Evolutionary conservation across 148 eudicot genomes (phyloP).

Genomic region (Nyssa sinensis): DNA sequence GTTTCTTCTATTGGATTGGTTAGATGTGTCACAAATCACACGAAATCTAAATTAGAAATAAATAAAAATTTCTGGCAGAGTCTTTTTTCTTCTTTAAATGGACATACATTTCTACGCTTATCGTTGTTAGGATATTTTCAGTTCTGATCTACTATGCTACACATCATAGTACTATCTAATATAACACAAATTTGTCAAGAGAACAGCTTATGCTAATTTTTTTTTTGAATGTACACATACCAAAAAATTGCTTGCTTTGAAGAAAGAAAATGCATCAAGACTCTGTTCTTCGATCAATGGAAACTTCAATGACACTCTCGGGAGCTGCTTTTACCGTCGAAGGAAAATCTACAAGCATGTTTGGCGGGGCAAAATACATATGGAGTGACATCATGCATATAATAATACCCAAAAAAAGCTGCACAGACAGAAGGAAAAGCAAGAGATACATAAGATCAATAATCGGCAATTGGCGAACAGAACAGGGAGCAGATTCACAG

Average conservation of each 20-base stretch:
- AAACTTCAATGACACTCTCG: conserved; percentile 47
- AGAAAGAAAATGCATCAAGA: conserved; percentile 34
- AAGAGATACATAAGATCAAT: not conserved
- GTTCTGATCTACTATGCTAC: not conserved
- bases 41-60: no score
- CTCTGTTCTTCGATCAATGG: conserved; percentile 52
- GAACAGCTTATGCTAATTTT: not conserved
- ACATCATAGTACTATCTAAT: not conserved
- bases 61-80: not conserved
- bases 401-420: conserved; percentile 95
- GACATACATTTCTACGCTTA: not conserved
- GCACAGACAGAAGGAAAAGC: conserved; percentile 28
- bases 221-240: not conserved
- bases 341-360: conserved; percentile 71
- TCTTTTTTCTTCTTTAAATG: no score
- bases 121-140: not conserved
- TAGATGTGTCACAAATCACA: no score
- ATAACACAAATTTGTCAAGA: not conserved
- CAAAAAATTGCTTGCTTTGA: not conserved
- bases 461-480: not conserved
- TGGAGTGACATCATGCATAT: conserved; percentile 96
- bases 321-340: conserved; percentile 38
- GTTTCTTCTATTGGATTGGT: no score
- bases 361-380: conserved; percentile 90
- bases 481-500: not conserved